Conservation (phyloP, 75 land plant genomes). For the Isoetes taiwanensis region DNA sequence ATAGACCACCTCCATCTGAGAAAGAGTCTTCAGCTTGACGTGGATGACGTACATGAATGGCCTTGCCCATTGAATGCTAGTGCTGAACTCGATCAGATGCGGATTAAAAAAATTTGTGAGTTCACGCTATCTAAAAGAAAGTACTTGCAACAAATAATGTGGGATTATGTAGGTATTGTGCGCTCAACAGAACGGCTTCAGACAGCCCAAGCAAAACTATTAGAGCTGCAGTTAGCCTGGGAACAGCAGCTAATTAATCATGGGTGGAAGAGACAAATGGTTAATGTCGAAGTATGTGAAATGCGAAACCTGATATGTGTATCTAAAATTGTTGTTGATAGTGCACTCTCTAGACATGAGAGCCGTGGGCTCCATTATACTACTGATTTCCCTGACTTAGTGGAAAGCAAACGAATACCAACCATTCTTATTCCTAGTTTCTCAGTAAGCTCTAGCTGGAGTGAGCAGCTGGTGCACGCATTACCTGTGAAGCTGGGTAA, state of each 20-base stretch:
- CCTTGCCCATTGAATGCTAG: slow-evolving; percentile 35
- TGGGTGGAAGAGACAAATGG: slow-evolving; percentile 87
- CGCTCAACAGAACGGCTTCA: slow-evolving; percentile 65
- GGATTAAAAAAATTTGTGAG: slow-evolving; percentile 21
- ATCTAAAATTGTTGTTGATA: slow-evolving; percentile 73
- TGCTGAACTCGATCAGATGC: slow-evolving; percentile 3
- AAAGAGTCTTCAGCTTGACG: slow-evolving; percentile 14
- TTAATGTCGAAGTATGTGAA: slow-evolving; percentile 77
- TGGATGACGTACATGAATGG: slow-evolving; percentile 36
- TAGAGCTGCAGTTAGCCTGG: slow-evolving; percentile 63
- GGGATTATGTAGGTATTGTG: slow-evolving; percentile 92
- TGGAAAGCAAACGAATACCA: slow-evolving; percentile 88
- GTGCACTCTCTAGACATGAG: slow-evolving; percentile 83
- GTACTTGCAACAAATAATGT: slow-evolving; percentile 74
- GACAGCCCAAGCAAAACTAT: slow-evolving; percentile 53
- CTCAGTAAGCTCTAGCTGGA: slow-evolving; percentile 44
- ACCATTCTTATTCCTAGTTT: slow-evolving; percentile 68
- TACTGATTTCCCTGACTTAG: slow-evolving; percentile 67
- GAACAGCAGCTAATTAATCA: slow-evolving; percentile 51
- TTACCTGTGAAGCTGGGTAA: no score
- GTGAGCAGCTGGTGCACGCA: slow-evolving; percentile 49
- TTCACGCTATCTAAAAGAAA: slow-evolving; percentile 42
- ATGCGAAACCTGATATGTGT: slow-evolving; percentile 90
- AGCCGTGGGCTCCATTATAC: slow-evolving; percentile 93
- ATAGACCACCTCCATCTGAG: slow-evolving; percentile 33